Evolutionary conservation across 2,329 filamentous ascomycete genomes (phyloP).

Genomic region (Diplodia corticola): DNA sequence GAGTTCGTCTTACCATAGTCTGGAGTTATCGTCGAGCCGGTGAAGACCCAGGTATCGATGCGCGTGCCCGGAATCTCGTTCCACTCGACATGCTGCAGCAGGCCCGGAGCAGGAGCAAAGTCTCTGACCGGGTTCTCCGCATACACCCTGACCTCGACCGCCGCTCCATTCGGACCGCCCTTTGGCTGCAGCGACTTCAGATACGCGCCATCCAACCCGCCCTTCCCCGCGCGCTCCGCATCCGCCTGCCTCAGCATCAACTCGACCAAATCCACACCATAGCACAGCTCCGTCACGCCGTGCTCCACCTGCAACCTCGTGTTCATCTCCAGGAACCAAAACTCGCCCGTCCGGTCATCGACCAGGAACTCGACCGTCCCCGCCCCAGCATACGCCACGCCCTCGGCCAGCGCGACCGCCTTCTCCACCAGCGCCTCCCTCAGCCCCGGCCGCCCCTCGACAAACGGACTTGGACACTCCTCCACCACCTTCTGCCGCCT

Average conservation of each 20-base stretch:
- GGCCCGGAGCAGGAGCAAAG: conserved; percentile 61
- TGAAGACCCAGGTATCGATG: conserved; percentile 65
- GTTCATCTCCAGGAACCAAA: conserved; percentile 67
- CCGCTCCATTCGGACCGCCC: conserved; percentile 46
- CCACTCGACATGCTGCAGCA: conserved; percentile 59
- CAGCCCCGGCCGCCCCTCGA: conserved; percentile 53
- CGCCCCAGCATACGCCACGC: conserved; percentile 72
- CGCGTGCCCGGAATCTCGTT: conserved; percentile 51
- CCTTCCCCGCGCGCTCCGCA: conserved; percentile 47
- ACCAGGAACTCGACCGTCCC: conserved; percentile 91
- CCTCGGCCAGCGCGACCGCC: conserved; percentile 66
- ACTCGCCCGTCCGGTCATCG: conserved; percentile 74
- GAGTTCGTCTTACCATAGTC: conserved; percentile 48
- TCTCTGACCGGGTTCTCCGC: conserved; percentile 60
- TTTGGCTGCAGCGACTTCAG: conserved; percentile 47
- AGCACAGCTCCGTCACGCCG: conserved; percentile 59
- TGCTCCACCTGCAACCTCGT: conserved; percentile 61
- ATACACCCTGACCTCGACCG: conserved; percentile 58
- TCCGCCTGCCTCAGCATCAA: conserved; percentile 60
- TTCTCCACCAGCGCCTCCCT: conserved; percentile 63
- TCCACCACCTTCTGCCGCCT: conserved; percentile 90
- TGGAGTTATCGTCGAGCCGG: conserved; percentile 57
- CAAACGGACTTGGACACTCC: conserved; percentile 78
- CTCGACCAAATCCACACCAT: conserved; percentile 55
- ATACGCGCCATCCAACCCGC: conserved; percentile 45